Evolutionary conservation across 768 basidiomycete species (phyloP).

Genomic region (Xerocomus potaroensis): DNA sequence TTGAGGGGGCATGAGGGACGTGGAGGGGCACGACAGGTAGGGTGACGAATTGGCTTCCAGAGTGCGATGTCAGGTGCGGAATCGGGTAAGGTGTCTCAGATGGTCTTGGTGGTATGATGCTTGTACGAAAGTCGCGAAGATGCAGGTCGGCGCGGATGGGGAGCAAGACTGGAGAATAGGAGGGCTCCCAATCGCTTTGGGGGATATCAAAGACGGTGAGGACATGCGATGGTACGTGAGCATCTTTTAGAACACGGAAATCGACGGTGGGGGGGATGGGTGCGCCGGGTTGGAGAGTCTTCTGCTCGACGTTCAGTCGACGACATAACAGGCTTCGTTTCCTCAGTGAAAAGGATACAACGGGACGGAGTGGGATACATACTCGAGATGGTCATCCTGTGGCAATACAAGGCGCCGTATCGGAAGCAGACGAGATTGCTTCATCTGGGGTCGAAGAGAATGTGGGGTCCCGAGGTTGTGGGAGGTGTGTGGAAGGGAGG

Average conservation of each 20-base stretch:
- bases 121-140: conserved; percentile 34
- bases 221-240: conserved; percentile 53
- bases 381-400: conserved; percentile 30
- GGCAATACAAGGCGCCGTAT: conserved; percentile 14
- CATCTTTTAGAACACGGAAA: conserved; percentile 43
- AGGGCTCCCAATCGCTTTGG: conserved; percentile 25
- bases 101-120: conserved; percentile 32
- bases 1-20: conserved; percentile 51
- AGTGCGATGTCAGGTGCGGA: conserved; percentile 20
- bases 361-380: background rate
- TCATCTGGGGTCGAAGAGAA: conserved; percentile 17
- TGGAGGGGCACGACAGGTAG: conserved; percentile 47
- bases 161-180: conserved; percentile 41
- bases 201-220: conserved; percentile 42
- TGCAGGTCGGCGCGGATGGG: conserved; percentile 52
- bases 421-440: conserved; percentile 24
- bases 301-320: conserved; percentile 32
- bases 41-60: conserved; percentile 35
- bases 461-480: conserved; percentile 12
- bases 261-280: conserved; percentile 42
- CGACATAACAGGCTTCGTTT: conserved; percentile 27
- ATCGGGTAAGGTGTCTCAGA: conserved; percentile 34
- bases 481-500: too few relatives aligned
- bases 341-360: conserved; percentile 6
- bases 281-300: conserved; percentile 19